phyloP scores from a whole-genome alignment of 768 basidiomycete genomes.

The Asterophora parasitica region DNA sequence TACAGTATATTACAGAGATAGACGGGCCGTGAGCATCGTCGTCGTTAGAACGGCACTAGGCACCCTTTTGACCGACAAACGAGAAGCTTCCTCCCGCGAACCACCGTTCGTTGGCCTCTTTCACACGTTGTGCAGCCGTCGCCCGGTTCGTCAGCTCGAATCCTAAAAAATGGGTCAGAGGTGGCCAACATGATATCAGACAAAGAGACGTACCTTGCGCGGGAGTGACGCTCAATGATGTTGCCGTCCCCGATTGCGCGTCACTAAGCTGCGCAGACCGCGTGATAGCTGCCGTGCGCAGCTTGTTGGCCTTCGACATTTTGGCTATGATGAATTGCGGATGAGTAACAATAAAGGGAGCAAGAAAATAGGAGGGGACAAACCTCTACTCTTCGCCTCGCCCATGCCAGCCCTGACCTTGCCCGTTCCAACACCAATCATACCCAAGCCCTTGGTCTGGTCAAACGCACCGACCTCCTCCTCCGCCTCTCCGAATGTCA shows the following conservation, averaged over 20 bases:
- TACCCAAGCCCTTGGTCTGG: constrained; percentile 96
- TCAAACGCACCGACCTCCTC: constrained; percentile 96
- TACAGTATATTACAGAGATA: constrained; percentile 4
- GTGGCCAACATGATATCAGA: background rate
- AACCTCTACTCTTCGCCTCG: constrained; percentile 90
- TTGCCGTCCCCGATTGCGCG: constrained; percentile 77
- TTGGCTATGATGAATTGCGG: constrained; percentile 56
- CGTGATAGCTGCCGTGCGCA: constrained; percentile 81
- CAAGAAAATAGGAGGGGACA: constrained; percentile 20
- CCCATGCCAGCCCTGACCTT: constrained; percentile 85
- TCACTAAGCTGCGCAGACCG: constrained; percentile 56
- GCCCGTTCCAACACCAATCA: constrained; percentile 87
- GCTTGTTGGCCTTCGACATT: constrained; percentile 90
- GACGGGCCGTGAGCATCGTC: background rate
- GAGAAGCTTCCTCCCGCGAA: constrained; percentile 86
- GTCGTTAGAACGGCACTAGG: constrained; percentile 12
- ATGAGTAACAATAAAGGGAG: background rate
- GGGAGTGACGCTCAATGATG: constrained; percentile 90
- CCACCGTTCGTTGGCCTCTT: constrained; percentile 97
- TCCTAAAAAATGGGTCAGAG: constrained; percentile 40
- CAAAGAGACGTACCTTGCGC: constrained; percentile 67
- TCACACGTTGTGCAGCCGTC: constrained; percentile 80
- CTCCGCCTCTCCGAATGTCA: constrained; percentile 93
- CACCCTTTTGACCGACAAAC: constrained; percentile 57
- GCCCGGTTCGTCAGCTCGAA: constrained; percentile 94